Conservation (phyloP, 768 basidiomycete species). For the Tricholoma saponaceum region DNA sequence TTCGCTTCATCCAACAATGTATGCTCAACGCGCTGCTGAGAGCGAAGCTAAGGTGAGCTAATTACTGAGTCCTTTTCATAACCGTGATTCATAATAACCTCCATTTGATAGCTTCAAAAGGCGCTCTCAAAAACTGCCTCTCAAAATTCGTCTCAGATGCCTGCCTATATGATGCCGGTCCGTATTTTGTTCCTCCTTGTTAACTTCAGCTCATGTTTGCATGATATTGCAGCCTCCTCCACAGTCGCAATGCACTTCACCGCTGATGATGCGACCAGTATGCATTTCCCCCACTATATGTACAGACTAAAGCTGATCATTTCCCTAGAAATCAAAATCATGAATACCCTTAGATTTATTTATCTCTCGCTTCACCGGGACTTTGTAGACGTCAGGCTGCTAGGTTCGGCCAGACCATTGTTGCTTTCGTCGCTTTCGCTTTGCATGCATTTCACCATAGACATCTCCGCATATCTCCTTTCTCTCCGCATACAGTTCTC, state of each 20-base stretch:
- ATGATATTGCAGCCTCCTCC: slow-evolving; percentile 26
- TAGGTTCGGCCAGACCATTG: slow-evolving; percentile 12
- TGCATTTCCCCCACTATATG: slow-evolving; percentile 20
- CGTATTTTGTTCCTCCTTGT: slow-evolving; percentile 10
- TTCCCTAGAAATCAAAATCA: slow-evolving; percentile 19
- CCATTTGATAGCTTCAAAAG: slow-evolving; percentile 48
- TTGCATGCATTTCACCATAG: slow-evolving; percentile 21
- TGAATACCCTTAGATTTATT: slow-evolving; percentile 15
- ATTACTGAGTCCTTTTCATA: neutral
- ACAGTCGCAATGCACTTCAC: slow-evolving; percentile 36
- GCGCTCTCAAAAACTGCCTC: slow-evolving; percentile 54
- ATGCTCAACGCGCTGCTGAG: slow-evolving; percentile 61
- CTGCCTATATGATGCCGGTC: slow-evolving; percentile 35
- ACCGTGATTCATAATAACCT: slow-evolving; percentile 6
- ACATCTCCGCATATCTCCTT: slow-evolving; percentile 17
- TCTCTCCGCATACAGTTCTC: slow-evolving; percentile 10
- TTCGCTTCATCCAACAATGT: slow-evolving; percentile 66
- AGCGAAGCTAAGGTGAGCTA: slow-evolving; percentile 68
- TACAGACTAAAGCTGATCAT: neutral
- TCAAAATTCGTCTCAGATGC: slow-evolving; percentile 27
- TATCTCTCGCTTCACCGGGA: slow-evolving; percentile 12
- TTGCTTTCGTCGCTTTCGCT: slow-evolving; percentile 17
- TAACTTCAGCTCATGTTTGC: slow-evolving; percentile 9
- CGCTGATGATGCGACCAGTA: slow-evolving; percentile 57
- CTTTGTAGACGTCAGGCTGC: slow-evolving; percentile 16